Percentiles rank a stretch among this genome's conserved stretches.
Evolutionary conservation across 2,329 filamentous ascomycete species (phyloP).

Genomic region (Sporothrix globosa): DNA sequence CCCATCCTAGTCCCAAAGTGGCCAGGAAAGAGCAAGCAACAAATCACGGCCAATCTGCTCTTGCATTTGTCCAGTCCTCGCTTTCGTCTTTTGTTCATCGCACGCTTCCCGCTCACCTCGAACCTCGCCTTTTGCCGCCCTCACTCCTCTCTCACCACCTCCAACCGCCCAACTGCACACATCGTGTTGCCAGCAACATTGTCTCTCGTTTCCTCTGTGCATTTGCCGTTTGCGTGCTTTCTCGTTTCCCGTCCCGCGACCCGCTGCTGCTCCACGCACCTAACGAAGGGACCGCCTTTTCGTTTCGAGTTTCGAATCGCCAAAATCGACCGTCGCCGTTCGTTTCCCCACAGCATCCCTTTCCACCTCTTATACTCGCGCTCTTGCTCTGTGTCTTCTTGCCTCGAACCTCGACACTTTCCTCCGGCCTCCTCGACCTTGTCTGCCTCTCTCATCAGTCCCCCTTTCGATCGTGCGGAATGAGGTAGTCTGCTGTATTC

Average conservation of each 20-base stretch:
- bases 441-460: neutral
- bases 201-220: constrained; percentile 24
- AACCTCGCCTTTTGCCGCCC: neutral
- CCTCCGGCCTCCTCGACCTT: neutral
- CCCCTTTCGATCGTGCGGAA: constrained; percentile 47
- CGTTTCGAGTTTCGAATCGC: constrained; percentile 25
- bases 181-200: neutral
- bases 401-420: constrained; percentile 5
- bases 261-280: constrained; percentile 25
- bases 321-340: constrained; percentile 19
- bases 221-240: constrained; percentile 1
- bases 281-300: constrained; percentile 16
- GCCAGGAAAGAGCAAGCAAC: constrained; percentile 29
- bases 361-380: neutral
- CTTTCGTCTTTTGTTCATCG: constrained; percentile 12
- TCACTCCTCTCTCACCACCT: neutral
- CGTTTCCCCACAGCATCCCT: constrained; percentile 8
- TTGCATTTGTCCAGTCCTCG: constrained; percentile 8
- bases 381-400: neutral
- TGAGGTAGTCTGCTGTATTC: constrained; percentile 60
- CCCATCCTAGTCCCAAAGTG: constrained; percentile 28
- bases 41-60: constrained; percentile 30
- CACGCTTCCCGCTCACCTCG: constrained; percentile 13
- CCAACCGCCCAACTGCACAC: neutral
- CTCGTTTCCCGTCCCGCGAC: constrained; percentile 13